Percentiles rank a stretch among this genome's conserved stretches.
Conservation (phyloP, 257 asterid genomes). For the Verbascum thapsus region DNA sequence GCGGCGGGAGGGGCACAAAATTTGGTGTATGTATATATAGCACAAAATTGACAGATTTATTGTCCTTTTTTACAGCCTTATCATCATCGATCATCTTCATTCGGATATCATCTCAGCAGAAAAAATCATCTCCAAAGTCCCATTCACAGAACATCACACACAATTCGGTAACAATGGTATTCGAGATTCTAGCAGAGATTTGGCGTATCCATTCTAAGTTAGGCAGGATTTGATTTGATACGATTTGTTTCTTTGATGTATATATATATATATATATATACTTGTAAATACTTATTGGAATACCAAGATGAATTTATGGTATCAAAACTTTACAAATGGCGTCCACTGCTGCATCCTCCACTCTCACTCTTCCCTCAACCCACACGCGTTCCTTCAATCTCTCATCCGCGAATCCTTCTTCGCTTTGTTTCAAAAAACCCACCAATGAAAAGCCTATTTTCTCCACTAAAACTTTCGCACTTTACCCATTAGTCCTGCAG, state of each 20-base stretch:
- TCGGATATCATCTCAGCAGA: too few relatives aligned
- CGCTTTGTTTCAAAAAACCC: constrained; percentile 37
- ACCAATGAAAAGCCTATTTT: constrained; percentile 26
- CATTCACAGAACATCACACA: not conserved
- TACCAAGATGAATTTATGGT: too few relatives aligned
- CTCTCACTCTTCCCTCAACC: constrained; percentile 41
- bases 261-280: too few relatives aligned
- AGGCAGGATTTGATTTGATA: too few relatives aligned
- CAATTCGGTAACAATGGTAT: constrained; percentile 25
- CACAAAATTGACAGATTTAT: constrained; percentile 5
- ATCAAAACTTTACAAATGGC: too few relatives aligned
- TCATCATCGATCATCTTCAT: constrained; percentile 28
- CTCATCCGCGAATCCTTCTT: constrained; percentile 28
- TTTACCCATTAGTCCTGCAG: constrained; percentile 39
- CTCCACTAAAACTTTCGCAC: constrained; percentile 29
- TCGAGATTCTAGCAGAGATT: too few relatives aligned
- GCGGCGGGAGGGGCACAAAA: too few relatives aligned
- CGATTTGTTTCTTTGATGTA: too few relatives aligned
- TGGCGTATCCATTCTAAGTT: too few relatives aligned
- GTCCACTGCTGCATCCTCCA: constrained; percentile 38
- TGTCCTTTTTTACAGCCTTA: constrained; percentile 26
- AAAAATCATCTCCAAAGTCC: not conserved
- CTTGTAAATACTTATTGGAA: too few relatives aligned
- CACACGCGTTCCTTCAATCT: constrained; percentile 39
- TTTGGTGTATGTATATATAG: too few relatives aligned